These are phyloP conservation scores for Fusarium sterilihyphosum DNA, from an alignment of 2,329 filamentous ascomycete species.

Conservation along the genomic window DNA sequence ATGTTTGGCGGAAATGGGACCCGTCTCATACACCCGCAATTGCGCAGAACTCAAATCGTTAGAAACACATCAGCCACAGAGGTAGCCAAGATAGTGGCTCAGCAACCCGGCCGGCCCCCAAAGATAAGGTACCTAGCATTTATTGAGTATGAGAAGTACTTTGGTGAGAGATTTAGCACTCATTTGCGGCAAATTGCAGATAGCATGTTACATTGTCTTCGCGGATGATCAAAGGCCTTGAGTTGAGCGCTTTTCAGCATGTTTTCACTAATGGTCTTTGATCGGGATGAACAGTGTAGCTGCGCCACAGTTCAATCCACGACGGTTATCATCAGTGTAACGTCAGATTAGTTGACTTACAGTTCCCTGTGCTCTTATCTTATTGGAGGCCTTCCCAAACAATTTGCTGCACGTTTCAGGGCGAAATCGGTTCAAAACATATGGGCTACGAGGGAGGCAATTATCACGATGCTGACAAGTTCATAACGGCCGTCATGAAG, in stretches of 20 bases:
- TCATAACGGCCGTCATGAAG: constrained; percentile 22
- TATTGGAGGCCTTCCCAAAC: constrained; percentile 2
- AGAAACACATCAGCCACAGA: constrained; percentile 10
- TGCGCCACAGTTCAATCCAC: not conserved
- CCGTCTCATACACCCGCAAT: not conserved
- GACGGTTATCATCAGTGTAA: not conserved
- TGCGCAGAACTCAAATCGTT: constrained; percentile 4
- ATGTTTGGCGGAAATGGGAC: not conserved
- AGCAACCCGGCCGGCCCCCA: constrained; percentile 6
- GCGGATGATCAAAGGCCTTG: too few relatives aligned
- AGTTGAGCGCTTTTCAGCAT: not conserved
- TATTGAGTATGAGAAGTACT: not conserved
- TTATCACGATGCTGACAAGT: constrained; percentile 3
- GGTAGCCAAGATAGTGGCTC: constrained; percentile 1
- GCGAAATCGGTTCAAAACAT: not conserved
- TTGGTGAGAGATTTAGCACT: not conserved
- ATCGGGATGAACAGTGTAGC: not conserved
- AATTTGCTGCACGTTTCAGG: constrained; percentile 19
- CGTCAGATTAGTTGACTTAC: not conserved
- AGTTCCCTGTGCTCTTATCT: not conserved
- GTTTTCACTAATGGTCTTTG: not conserved
- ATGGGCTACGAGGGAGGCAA: not conserved
- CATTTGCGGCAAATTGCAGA: not conserved
- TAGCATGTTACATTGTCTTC: not conserved
- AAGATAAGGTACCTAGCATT: not conserved